Base-by-base conservation (phyloP, 2,329 filamentous ascomycete genomes). In the Parastagonospora nodorum region DNA sequence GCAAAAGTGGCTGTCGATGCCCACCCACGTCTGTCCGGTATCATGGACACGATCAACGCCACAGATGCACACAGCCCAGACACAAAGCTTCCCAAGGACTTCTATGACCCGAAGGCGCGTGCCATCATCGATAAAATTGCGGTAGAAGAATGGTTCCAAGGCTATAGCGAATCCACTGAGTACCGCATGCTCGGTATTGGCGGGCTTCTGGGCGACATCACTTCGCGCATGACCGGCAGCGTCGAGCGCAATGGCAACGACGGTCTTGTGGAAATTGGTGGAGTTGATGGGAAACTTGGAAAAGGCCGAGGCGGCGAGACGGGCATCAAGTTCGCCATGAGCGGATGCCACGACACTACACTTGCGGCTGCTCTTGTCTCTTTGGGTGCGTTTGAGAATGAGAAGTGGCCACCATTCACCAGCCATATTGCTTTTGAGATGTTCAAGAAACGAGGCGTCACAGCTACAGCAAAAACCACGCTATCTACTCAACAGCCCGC, bases 31-130 rank as follows among this genome's bases (percentile, higher is more conserved):
- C 80, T 97, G 10, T 92, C 87, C 5, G 94, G 94, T 45, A 88
- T 99, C 64, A 91, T 96, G 88, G 94, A 99, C 75, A 94, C 90
- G 0, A 83, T 97, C 67, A 97, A 97, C 69, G 85, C 90, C 6
- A 96, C 91, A 0, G 80, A 89, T 10, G 93, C 92, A 2, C 94
- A 97, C 70, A 90, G 90, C 0, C 84, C 88, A 0, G 82, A 83
- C 9, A 97, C 92, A 0, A 85, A 82, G 39, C 81, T 97, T 2
- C 94, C 94, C 0, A 79, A 81, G 8, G 89, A 92, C 56, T 97
- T 99, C 73, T 97, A 97, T 74, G 91, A 97, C 67, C 70, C 81
- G 14, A 88, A 87, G 66, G 85, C 82, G 4, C 81, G 85, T 42
- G 79, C 80, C 3, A 88, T 92, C 53, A 84, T 94, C 50, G 85